phyloP scores from a whole-genome alignment of 768 basidiomycete species.

The Imleria badia region DNA sequence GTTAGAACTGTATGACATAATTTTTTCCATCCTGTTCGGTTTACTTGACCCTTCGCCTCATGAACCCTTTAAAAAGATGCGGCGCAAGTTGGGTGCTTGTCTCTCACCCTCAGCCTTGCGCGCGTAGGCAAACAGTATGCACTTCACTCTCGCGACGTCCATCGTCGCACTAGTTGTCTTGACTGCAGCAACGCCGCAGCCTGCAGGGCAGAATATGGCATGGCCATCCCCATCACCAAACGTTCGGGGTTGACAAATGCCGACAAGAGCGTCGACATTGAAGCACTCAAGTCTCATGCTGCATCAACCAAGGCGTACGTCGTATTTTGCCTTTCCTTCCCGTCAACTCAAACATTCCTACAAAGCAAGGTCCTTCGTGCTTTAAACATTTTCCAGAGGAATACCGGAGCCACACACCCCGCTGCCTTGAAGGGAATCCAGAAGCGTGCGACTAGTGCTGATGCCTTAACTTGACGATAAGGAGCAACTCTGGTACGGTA shows the following conservation, averaged over 20 bases:
- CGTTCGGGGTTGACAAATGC: not conserved
- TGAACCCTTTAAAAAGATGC: no score
- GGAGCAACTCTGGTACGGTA: slow-evolving; percentile 8
- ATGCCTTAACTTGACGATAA: not conserved
- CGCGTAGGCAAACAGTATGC: not conserved
- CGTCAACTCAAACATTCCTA: not conserved
- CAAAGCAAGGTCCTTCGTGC: slow-evolving; percentile 2
- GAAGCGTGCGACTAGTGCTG: not conserved
- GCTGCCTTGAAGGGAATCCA: not conserved
- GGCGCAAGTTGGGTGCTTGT: no score
- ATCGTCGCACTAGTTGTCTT: slow-evolving; percentile 2
- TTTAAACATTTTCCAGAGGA: not conserved
- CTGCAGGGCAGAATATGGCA: not conserved
- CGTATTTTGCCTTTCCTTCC: not conserved
- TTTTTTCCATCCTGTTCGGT: no score
- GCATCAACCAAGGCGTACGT: slow-evolving; percentile 3
- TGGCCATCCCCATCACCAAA: slow-evolving; percentile 8
- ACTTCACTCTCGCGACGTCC: not conserved
- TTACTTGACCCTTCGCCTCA: no score
- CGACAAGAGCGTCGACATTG: not conserved
- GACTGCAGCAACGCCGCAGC: slow-evolving; percentile 3
- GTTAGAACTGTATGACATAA: no score
- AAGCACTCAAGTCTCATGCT: slow-evolving; percentile 8
- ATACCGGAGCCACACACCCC: not conserved
- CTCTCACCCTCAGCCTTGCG: no score